Conservation (phyloP, 768 basidiomycete species). For the Amanita rimosa region DNA sequence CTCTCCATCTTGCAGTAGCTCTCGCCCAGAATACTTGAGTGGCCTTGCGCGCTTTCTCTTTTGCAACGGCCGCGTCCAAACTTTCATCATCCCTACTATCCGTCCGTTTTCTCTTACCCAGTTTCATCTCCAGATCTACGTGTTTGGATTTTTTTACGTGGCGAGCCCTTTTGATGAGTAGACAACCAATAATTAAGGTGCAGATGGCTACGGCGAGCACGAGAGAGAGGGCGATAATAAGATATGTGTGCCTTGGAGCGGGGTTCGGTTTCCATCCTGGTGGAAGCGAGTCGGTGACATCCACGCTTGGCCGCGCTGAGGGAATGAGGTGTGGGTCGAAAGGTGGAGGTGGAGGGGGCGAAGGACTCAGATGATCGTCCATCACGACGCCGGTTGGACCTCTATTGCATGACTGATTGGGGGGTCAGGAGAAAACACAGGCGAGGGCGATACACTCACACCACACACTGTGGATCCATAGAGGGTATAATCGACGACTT, state of each 20-base stretch:
- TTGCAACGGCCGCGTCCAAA: constrained; percentile 23
- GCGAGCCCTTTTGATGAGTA: constrained; percentile 45
- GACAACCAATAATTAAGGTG: constrained; percentile 46
- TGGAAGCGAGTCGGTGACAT: constrained; percentile 32
- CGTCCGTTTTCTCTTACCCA: constrained; percentile 19
- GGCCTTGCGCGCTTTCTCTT: constrained; percentile 34
- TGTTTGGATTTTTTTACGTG: constrained; percentile 17
- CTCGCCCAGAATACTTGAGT: constrained; percentile 54
- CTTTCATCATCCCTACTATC: constrained; percentile 1
- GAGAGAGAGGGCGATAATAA: constrained; percentile 48
- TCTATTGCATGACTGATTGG: constrained; percentile 14
- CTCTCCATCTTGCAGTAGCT: constrained; percentile 61
- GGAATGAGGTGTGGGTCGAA: constrained; percentile 10
- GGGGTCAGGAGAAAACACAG: not conserved
- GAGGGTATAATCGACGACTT: constrained; percentile 41
- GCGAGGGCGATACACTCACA: constrained; percentile 21
- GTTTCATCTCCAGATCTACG: constrained; percentile 45
- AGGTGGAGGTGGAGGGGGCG: constrained; percentile 9
- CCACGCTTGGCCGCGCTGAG: constrained; percentile 12
- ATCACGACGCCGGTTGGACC: constrained; percentile 16
- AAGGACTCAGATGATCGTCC: constrained; percentile 22
- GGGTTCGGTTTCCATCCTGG: constrained; percentile 34
- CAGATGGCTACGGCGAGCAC: constrained; percentile 52
- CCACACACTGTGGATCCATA: constrained; percentile 61
- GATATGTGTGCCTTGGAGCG: constrained; percentile 24